Evolutionary conservation across 1,139 yeast genomes (phyloP), one percentile per base, ranked within the genome.

Genomic region (Pichia sp.): DNA sequence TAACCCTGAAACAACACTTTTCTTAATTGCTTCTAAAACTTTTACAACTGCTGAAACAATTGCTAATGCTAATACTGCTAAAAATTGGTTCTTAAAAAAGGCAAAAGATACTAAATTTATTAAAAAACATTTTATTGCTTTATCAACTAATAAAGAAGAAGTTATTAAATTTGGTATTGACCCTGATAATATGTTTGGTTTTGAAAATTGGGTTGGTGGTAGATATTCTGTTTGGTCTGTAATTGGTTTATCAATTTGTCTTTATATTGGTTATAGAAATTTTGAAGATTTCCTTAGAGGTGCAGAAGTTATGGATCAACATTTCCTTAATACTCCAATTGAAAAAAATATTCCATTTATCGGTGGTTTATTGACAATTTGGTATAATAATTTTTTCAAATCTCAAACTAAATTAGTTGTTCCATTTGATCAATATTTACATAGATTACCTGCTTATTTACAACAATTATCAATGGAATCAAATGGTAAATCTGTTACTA

Each of bases 161-260:
- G 98, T 91, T 49, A 73, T 80, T 56, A 84, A 85, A 68, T 91
- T 91, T 60, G 98, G 98, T 59, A 91, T 91, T 55, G 97, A 91
- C 71, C 79, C 96, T 63, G 83, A 80, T 66, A 91, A 91, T 74
- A 91, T 91, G 98, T 91, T 91, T 68, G 97, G 95, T 47, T 91
- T 91, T 60, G 96, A 88, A 67, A 82, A 72, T 71, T 91, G 98
- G 98, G 98, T 91, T 50, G 98, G 98, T 60, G 98, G 98, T 60
- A 83, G 98, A 68, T 91, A 91, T 79, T 89, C 97, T 21, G 98
- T 91, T 46, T 91, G 98, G 98, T 85, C 96, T 34, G 93, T 98
- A 52, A 91, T 91, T 66, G 98, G 98, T 49, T 78, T 91, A 57
- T 85, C 96, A 28, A 91, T 91, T 50, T 95, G 95, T 56, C 70